Evolutionary conservation across 148 eudicot genomes (phyloP), one percentile per base, ranked within the genome.

Genomic region (Rhododendron kiyosumense): DNA sequence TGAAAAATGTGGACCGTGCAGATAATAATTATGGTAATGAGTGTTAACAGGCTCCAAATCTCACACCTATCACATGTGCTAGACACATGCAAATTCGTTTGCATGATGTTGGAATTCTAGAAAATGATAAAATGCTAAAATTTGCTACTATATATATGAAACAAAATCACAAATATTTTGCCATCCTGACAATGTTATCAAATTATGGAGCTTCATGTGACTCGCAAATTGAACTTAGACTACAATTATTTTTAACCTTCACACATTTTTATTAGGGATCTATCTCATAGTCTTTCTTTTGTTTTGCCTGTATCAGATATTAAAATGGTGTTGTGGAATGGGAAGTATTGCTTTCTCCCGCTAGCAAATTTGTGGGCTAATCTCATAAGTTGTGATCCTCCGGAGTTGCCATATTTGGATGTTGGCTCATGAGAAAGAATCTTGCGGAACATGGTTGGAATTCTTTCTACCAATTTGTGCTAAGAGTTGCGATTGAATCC

Each of bases 361-460:
- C 85, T 94, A 61, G 98, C 98, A 12, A 96, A 94, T 88, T 85
- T 94, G 85, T 96, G 98, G 97, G 95, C 91, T 1, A 94, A 96
- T 90, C 86, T 93, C 86, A 86, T 94, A 45, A 93, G 91, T 87
- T 73, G 81, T 79, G 83, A 93, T 77, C 95, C 93, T 76, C 98
- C 98, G 30, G 81, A 88, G n/a, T 86, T 93, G 83, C 96, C 95
- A 1, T 85, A 83, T 65, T 75, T 93, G 78, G 90, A 78, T 75
- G 84, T 92, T 67, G 91, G 85, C 85, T 86, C 85, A 86, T 79
- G 88, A 38, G 34, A 65, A 49, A 78, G 34, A 20, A 20, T 43
- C 73, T 0, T 0, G 5, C 11, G 48, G 32, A n/a, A 52, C 11
- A 78, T 4, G 45, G 45, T 38, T 1, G 76, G 32, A 32, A 61